Base-by-base conservation (phyloP, 768 basidiomycete species). In the Piloderma croceum region DNA sequence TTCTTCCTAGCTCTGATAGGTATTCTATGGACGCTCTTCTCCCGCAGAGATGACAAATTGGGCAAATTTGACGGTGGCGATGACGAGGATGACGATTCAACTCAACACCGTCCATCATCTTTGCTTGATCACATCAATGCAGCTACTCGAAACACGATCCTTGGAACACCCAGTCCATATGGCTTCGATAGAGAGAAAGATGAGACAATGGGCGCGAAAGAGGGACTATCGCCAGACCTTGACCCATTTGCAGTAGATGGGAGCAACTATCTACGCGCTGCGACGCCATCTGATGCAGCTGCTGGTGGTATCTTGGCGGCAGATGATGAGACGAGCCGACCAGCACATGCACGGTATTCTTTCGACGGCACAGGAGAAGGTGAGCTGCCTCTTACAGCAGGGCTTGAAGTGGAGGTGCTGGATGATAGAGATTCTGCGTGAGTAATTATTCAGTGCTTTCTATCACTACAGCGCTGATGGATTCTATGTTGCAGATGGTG, bases 61-160 rank as follows among this genome's bases (percentile, higher is more conserved):
- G 64, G 65, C 49, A 83, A 83, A 53, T 72, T 75, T 43, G 86
- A 85, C 44, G 63, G 59, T 6, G 73, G 62, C 1, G 82, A 84
- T 9, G 76, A 79, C 0, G 82, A 83, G 1, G 85, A 90, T 22
- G 83, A 88, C 32, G 81, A 83, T 51, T 83, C 83, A 19, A 69
- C 76, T 12, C 79, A 77, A 40, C 87, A 88, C 50, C 77, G 88
- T 5, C 90, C 90, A 1, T 91, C 90, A 1, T 90, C 89, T 3
- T 68, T 94, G 15, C 76, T 94, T 3, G 88, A 86, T 39, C 89
- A 93, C 50, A 90, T 94, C 63, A 90, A 91, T 48, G 88, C 87
- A 1, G 90, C 90, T 3, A 91, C 90, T 2, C 76, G 88, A 25
- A 82, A 77, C 0, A 88, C 90, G 5, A 90, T 91, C 50, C 58